Evolutionary conservation across 192 early-diverging fungal species (phyloP), one percentile per base, ranked within the genome.

Genomic region (Linnemannia hyalina): DNA sequence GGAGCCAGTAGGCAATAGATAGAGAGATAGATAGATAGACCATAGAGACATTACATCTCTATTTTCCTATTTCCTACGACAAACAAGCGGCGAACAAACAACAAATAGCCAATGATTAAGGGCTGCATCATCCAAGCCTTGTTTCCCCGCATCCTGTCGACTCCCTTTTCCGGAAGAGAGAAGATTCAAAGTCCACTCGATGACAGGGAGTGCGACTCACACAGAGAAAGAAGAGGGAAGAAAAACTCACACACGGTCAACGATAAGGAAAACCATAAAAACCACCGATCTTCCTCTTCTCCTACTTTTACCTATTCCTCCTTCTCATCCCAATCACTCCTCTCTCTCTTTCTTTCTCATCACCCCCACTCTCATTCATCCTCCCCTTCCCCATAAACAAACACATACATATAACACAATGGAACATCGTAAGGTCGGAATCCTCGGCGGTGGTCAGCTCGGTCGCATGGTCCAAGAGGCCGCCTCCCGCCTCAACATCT

Each of bases 381-480:
- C 44, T 1, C 47, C 57, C 15, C 22, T 9, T 69, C 44, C 20
- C 36, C 8, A 9, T 57, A 29, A 52, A 68, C 65, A 7, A 29
- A 29, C 74, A 54, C 47, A 29, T 23, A 70, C 68, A 35, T 35
- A 35, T 35, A 35, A 35, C 1, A 32, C 54, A 74, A 92, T 93
- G 92, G 89, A 92, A 75, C 80, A 63, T 75, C 89, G 89, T 52
- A 91, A 81, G 73, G 85, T 93, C 55, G 92, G 92, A 74, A 88
- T 93, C 80, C 90, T 93, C 60, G 92, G 92, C 70, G 92, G 98
- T 52, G 99, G 99, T n/a, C 99, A 99, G 89, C 95, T 99, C 36
- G 99, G 99, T 13, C 93, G 98, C 87, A 99, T 99, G 99, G 90
- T 98, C 82, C 92, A 96, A 52, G 99, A 99, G 88, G 97, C 98